Evolutionary conservation across 495 filamentous ascomycete species (phyloP), one percentile per base, ranked within the genome.

Genomic region (Tuber calosporum): DNA sequence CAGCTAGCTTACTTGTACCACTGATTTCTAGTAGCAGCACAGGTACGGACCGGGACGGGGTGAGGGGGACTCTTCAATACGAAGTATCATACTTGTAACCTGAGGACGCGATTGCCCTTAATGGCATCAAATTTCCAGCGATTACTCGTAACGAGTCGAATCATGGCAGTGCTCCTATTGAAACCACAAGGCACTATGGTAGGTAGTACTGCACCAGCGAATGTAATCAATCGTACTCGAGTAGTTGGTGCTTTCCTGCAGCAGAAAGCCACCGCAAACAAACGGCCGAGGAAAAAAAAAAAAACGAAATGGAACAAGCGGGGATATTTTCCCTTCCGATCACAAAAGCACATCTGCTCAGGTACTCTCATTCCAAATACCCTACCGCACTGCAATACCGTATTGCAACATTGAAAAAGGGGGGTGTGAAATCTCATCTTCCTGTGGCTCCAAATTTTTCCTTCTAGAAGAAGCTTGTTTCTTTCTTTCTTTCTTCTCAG

Each of bases 401-500:
- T 30, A 30, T 62, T 53, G 2, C 11, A 22, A 26, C 45, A 48
- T 22, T 19, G n/a, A 53, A 62, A 15, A 30, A 62, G 17, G 53
- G 53, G 53, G 53, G 53, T n/a, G 15, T 30, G 53, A 13, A 62
- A 30, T 26, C n/a, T 26, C 26, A 26, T 26, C 26, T 62, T 62
- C 53, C 13, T 62, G n/a, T 11, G 8, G 13, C 13, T 13, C 20
- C 43, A 48, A 22, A 19, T 11, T 22, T 58, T 26, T 62, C 53
- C 53, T 62, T 62, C 53, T 30, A 62, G 53, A 62, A 62, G 26
- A 62, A 62, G n/a, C n/a, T 62, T 62, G 48, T 58, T 30, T 62
- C 17, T 13, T 26, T 30, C 11, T n/a, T n/a, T n/a, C n/a, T n/a
- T n/a, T n/a, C n/a, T n/a, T n/a, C 53, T 26, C 53, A 62, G 53